Base-by-base conservation (phyloP, 2,329 filamentous ascomycete genomes). In the Fusarium illudens region DNA sequence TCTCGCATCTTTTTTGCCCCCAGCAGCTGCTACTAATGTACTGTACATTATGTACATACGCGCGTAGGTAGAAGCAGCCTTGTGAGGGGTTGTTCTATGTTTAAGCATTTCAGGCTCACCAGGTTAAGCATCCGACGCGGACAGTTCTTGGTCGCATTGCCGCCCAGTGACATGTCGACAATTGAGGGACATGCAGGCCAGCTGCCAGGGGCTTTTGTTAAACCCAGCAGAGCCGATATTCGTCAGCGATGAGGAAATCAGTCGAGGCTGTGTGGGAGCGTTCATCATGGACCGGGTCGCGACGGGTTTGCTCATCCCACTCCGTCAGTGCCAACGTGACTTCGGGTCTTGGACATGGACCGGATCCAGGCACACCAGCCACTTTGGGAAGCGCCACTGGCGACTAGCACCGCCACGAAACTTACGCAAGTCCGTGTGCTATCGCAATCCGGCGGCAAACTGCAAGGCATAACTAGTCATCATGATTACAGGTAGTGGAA, bases 361-460 rank as follows among this genome's bases (percentile, higher is more conserved):
- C 61, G 61, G 60, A 68, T 70, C 55, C 39, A 42, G 37, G 11
- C 10, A 46, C 58, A 57, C 61, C 62, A 70, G 68, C 68, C 68
- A 70, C 68, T 55, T 54, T 15, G 30, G 25, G 9, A 20, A 44
- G 27, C 58, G 67, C 68, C 67, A 71, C 61, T 58, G 9, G 39
- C 20, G 10, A 27, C 48, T 44, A 59, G 33, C 65, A 70, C 58
- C 62, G 61, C 68, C 68, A 71, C 67, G 12, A 32, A 36, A 57
- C 67, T 58, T 60, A 63, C 60, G 65, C 51, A 69, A 63, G 61
- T 32, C 54, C 29, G 25, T 10, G 33, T 48, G 12, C 12, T 19
- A 29, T 50, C 54, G 20, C 22, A 50, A 59, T 66, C 49, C 52
- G 39, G 49, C 25, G 34, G 30, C 27, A 20, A 25, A 50, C 9